A percentile compares a stretch with the other conserved stretches of the same genome.
Conservation (phyloP, 1,284 basidiomycete species). For the Singerocomus rubriflavus region DNA sequence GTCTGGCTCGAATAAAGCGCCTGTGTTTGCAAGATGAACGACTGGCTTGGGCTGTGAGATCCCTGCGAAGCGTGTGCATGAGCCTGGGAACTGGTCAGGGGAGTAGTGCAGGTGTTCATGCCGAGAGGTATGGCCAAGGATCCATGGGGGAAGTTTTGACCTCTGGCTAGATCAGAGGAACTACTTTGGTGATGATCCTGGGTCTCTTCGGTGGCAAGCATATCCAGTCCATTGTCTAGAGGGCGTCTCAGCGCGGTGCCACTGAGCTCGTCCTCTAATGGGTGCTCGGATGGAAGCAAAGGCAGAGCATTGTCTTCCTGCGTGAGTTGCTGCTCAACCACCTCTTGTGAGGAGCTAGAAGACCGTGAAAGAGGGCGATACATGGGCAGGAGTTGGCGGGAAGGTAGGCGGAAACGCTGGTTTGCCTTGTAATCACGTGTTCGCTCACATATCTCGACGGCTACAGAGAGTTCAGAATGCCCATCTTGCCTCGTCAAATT, state of each 20-base stretch:
- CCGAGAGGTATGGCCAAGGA: conserved; percentile 22
- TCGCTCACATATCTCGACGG: conserved; percentile 21
- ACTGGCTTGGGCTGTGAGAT: conserved; percentile 16
- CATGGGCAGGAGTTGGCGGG: conserved; percentile 10
- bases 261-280: conserved; percentile 5
- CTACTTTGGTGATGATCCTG: neutral
- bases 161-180: conserved; percentile 10
- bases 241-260: conserved; percentile 31
- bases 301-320: conserved; percentile 22
- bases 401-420: conserved; percentile 1
- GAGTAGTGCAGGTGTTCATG: neutral
- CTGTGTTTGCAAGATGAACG: conserved; percentile 44
- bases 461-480: conserved; percentile 11
- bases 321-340: conserved; percentile 31
- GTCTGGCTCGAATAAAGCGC: conserved; percentile 49
- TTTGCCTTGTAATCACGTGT: conserved; percentile 7
- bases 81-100: neutral
- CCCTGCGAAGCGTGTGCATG: conserved; percentile 21
- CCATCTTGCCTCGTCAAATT: conserved; percentile 11
- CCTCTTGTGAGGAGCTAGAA: conserved; percentile 31
- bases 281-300: neutral
- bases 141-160: conserved; percentile 19
- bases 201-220: neutral
- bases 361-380: conserved; percentile 17
- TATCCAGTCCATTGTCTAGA: conserved; percentile 21